Conservation (phyloP, 2,329 filamentous ascomycete species). For the Ceratocystiopsis sp. region DNA sequence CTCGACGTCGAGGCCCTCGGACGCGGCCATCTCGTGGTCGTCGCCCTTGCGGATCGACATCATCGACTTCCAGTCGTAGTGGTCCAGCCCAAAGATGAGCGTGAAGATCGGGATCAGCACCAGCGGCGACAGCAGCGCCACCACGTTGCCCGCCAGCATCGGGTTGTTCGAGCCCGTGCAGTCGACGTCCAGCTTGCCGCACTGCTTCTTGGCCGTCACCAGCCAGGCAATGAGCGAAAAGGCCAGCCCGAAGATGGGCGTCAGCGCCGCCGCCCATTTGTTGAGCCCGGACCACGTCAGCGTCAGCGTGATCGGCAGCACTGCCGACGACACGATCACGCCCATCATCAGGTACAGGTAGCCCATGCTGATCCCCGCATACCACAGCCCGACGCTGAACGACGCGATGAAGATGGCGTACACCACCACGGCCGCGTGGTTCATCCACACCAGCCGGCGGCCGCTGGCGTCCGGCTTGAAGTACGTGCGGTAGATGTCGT, state of each 20-base stretch:
- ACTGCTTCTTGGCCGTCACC: constrained; percentile 54
- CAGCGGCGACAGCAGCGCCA: constrained; percentile 59
- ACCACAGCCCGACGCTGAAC: constrained; percentile 59
- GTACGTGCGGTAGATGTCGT: constrained; percentile 78
- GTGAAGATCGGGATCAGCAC: constrained; percentile 65
- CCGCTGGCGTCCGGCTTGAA: constrained; percentile 64
- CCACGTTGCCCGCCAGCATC: constrained; percentile 78
- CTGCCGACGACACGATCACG: constrained; percentile 71
- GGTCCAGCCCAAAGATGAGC: constrained; percentile 47
- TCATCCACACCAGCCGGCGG: constrained; percentile 62
- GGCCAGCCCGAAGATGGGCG: constrained; percentile 50
- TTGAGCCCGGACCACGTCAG: constrained; percentile 71
- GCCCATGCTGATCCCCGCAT: constrained; percentile 68
- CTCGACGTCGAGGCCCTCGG: constrained; percentile 49
- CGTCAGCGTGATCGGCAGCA: constrained; percentile 66
- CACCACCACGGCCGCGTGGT: constrained; percentile 49
- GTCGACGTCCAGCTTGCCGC: constrained; percentile 49
- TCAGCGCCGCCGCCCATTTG: constrained; percentile 52
- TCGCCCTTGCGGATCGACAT: constrained; percentile 60
- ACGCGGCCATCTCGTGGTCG: constrained; percentile 52
- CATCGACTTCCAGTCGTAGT: constrained; percentile 83
- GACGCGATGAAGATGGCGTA: constrained; percentile 65
- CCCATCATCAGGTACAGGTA: constrained; percentile 68
- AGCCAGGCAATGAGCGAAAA: constrained; percentile 62
- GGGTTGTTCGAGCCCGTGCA: constrained; percentile 75